These are phyloP conservation scores for Eruca vesicaria DNA, from an alignment of 441 rosid genomes.

Conservation along the genomic window DNA sequence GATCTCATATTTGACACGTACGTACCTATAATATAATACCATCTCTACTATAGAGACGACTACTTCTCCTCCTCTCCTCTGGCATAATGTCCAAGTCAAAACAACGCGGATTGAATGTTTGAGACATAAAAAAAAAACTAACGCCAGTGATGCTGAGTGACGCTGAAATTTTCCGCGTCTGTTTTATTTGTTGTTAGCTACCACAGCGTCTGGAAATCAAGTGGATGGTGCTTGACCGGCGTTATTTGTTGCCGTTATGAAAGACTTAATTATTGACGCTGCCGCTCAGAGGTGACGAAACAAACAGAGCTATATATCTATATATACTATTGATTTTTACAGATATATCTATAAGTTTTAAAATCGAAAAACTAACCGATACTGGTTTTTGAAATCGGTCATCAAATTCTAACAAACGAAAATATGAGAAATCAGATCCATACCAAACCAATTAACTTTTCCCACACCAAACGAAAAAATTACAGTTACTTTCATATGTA, in stretches of 20 bases:
- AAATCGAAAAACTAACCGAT: neutral
- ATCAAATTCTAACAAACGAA: neutral
- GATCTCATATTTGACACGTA: conserved; percentile 14
- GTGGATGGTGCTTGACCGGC: too few relatives aligned
- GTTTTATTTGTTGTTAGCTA: too few relatives aligned
- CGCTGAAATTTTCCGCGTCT: too few relatives aligned
- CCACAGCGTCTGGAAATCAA: too few relatives aligned
- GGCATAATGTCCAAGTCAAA: neutral
- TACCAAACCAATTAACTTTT: neutral
- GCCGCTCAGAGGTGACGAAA: too few relatives aligned
- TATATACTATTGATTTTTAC: neutral
- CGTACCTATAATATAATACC: neutral
- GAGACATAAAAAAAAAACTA: too few relatives aligned
- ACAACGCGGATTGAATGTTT: too few relatives aligned
- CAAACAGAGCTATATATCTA: too few relatives aligned
- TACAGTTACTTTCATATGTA: neutral
- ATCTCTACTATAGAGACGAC: conserved; percentile 1
- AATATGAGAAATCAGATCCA: neutral
- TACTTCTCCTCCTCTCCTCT: neutral
- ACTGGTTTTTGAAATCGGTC: neutral
- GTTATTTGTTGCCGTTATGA: too few relatives aligned
- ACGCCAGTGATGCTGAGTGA: too few relatives aligned
- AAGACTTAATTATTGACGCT: too few relatives aligned
- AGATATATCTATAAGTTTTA: neutral
- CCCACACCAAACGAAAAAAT: neutral